A percentile compares a stretch with the other conserved stretches of the same genome.
phyloP scores from a whole-genome alignment of 495 filamentous ascomycete genomes.

The Cercophora samala region DNA sequence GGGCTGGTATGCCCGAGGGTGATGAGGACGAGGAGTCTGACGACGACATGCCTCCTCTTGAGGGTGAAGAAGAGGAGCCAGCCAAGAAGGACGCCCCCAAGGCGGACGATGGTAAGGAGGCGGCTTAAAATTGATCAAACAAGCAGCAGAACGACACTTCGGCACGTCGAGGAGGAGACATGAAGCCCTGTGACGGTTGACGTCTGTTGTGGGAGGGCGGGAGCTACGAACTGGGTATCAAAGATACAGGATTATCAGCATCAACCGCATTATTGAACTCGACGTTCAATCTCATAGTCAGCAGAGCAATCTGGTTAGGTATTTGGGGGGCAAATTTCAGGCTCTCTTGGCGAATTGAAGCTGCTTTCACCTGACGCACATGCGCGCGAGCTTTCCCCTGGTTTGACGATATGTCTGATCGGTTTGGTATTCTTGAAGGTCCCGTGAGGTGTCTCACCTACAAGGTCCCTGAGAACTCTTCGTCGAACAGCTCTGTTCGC shows the following conservation, averaged over 20 bases:
- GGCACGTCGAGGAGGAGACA: background rate
- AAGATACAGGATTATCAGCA: background rate
- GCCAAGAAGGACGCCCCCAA: slow-evolving; percentile 25
- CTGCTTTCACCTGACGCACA: background rate
- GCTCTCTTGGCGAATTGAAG: background rate
- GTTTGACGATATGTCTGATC: background rate
- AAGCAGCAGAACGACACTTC: background rate
- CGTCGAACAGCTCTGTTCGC: background rate
- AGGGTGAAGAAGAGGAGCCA: slow-evolving; percentile 48
- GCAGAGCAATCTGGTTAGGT: slow-evolving; percentile 6
- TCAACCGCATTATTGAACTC: background rate
- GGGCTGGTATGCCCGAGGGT: slow-evolving; percentile 49
- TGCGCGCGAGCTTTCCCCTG: background rate
- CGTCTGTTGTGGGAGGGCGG: background rate
- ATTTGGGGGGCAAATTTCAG: background rate
- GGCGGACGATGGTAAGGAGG: slow-evolving; percentile 23
- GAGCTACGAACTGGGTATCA: background rate
- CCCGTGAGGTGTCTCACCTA: background rate
- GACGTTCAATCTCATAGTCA: background rate
- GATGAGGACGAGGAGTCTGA: slow-evolving; percentile 58
- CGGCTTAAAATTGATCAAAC: slow-evolving; percentile 9
- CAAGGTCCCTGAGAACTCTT: background rate
- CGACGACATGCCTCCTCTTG: slow-evolving; percentile 41
- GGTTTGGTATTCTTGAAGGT: background rate
- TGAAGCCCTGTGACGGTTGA: background rate